Percentiles rank a stretch among this genome's conserved stretches.
phyloP scores from a whole-genome alignment of 2,329 filamentous ascomycete species.

The Cercospora sp. region DNA sequence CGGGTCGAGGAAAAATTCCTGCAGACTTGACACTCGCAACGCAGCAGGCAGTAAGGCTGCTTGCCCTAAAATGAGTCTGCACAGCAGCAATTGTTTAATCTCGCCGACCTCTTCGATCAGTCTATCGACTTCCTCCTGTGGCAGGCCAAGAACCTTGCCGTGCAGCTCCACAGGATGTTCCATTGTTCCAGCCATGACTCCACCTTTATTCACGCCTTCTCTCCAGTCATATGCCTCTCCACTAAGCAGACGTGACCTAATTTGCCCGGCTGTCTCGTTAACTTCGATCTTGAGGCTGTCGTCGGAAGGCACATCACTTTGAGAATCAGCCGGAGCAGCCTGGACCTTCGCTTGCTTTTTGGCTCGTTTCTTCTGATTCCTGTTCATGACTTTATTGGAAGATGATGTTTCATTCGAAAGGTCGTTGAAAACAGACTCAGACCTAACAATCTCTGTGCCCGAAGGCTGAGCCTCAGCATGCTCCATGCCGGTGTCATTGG shows the following conservation, averaged over 20 bases:
- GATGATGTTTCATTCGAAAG: constrained; percentile 40
- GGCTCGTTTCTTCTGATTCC: constrained; percentile 23
- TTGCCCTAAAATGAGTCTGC: neutral
- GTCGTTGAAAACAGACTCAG: neutral
- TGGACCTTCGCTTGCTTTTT: constrained; percentile 27
- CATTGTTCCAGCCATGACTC: neutral
- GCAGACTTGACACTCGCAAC: constrained; percentile 44
- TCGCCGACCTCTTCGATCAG: neutral
- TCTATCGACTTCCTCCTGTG: neutral
- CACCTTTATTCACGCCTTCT: neutral
- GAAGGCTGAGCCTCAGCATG: neutral
- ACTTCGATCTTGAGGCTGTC: neutral
- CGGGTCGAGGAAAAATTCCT: constrained; percentile 49
- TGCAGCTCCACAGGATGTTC: neutral
- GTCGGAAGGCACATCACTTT: neutral
- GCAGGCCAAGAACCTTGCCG: neutral
- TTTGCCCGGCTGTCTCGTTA: neutral
- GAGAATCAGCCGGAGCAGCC: neutral
- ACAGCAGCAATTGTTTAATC: neutral
- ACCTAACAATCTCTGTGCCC: neutral
- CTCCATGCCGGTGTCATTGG: neutral
- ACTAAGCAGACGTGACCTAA: neutral
- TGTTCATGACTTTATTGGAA: constrained; percentile 59
- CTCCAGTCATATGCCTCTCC: neutral
- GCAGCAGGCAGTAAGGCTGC: neutral